phyloP scores from a whole-genome alignment of 768 basidiomycete genomes.

The Mycena crocata region DNA sequence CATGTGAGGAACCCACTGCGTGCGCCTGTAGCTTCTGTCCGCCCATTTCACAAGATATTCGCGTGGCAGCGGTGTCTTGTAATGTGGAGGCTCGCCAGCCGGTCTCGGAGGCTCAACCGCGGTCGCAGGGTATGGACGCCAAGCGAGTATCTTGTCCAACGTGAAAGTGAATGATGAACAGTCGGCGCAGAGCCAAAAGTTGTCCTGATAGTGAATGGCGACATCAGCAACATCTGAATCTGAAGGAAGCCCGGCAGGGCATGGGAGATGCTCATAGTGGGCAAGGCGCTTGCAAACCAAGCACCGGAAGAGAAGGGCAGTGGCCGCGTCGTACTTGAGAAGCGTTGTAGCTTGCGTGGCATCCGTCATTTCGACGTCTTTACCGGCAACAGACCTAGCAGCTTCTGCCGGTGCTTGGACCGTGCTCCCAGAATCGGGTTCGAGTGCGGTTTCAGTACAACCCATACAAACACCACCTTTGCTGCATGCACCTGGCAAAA shows the following conservation, averaged over 20 bases:
- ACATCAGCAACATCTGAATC: slow-evolving; percentile 54
- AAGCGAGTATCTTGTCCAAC: slow-evolving; percentile 90
- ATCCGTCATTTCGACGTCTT: slow-evolving; percentile 53
- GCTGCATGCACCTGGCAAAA: slow-evolving; percentile 64
- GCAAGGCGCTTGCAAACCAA: slow-evolving; percentile 83
- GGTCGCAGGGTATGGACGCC: slow-evolving; percentile 83
- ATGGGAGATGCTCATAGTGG: slow-evolving; percentile 82
- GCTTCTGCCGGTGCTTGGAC: slow-evolving; percentile 34
- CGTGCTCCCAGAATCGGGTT: slow-evolving; percentile 52
- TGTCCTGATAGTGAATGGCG: slow-evolving; percentile 67
- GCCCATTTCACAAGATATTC: slow-evolving; percentile 96
- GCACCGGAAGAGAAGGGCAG: slow-evolving; percentile 83
- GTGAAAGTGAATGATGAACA: slow-evolving; percentile 78
- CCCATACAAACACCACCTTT: slow-evolving; percentile 85
- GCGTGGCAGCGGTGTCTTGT: slow-evolving; percentile 76
- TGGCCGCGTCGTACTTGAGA: slow-evolving; percentile 35
- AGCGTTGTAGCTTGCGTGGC: slow-evolving; percentile 27
- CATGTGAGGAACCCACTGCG: slow-evolving; percentile 93
- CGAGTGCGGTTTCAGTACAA: slow-evolving; percentile 69
- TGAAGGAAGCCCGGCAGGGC: slow-evolving; percentile 52
- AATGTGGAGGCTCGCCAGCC: slow-evolving; percentile 55
- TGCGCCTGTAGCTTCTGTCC: slow-evolving; percentile 79
- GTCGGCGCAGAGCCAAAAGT: slow-evolving; percentile 79
- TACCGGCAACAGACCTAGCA: slow-evolving; percentile 8
- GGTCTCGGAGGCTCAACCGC: slow-evolving; percentile 64